Evolutionary conservation across 306 rosid genomes (phyloP), one percentile per base, ranked within the genome.

Genomic region (Senna tora): DNA sequence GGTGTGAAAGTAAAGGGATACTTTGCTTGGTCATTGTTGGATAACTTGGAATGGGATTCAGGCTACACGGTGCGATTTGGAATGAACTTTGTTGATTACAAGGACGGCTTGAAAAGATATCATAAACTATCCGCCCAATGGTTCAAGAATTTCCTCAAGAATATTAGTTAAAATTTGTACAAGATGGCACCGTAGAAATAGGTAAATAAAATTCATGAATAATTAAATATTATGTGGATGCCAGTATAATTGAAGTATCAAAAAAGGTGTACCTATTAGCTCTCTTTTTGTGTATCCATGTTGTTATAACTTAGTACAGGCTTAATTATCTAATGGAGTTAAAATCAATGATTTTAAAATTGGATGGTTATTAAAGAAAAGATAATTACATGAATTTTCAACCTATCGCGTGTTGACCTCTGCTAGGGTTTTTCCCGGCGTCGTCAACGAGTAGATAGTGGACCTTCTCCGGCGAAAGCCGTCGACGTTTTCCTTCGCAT

Each of bases 1-100:
- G 87, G 90, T 0, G 84, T 73, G 5, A 83, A 74, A 6, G 87
- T 86, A 34, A 78, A 83, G n/a, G 87, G 87, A 1, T 86, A 81
- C 22, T 86, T 83, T 69, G 84, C 87, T 59, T 86, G 87, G 90
- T 83, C 87, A 3, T 69, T 86, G 60, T 15, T 86, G 22, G 90
- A 86, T 28, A 81, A 83, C 45, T 75, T 80, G 17, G 90, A 86
- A 77, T 86, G 90, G 87, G 30, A 16, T 11, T 68, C 28, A 0
- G 90, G 90, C 9, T 83, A 69, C 25, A 72, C 75, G 0, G 80
- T 79, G 5, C 76, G 87, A 0, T 86, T 86, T 36, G 87, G 90
- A 5, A 72, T 83, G 65, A 67, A 75, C 78, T 83, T 33, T 38
- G 81, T 83, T 10, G 90, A 86, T 43, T 86, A 67, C 38, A 61